phyloP scores from a whole-genome alignment of 345 rosid species.

The Brassica cretica region DNA sequence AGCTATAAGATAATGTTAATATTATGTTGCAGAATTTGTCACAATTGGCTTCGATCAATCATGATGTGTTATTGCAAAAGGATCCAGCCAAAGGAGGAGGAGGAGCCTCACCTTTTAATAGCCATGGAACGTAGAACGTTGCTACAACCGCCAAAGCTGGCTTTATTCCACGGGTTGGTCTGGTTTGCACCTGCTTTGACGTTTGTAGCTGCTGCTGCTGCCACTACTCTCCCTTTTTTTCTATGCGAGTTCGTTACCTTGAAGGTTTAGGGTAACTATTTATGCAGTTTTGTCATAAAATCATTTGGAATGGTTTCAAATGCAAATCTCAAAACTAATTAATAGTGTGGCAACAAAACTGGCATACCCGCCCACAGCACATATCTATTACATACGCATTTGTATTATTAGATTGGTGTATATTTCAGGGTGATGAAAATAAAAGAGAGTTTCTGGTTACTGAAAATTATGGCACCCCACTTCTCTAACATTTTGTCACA shows the following conservation, averaged over 20 bases:
- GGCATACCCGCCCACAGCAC: neutral
- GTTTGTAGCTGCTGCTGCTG: slow-evolving; percentile 36
- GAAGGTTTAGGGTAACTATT: slow-evolving; percentile 6
- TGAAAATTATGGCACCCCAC: neutral
- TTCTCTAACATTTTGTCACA: neutral
- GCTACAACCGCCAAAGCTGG: slow-evolving; percentile 35
- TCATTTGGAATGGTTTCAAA: slow-evolving; percentile 35
- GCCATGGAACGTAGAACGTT: slow-evolving; percentile 37
- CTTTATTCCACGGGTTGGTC: neutral
- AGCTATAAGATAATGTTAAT: neutral
- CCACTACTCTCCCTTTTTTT: neutral
- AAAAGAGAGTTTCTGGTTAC: slow-evolving; percentile 22
- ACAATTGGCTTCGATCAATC: slow-evolving; percentile 78
- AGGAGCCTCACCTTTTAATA: slow-evolving; percentile 50
- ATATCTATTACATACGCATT: slow-evolving; percentile 7
- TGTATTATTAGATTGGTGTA: slow-evolving; percentile 16
- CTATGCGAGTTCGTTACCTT: slow-evolving; percentile 25
- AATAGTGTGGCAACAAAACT: slow-evolving; percentile 10
- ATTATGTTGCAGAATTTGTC: slow-evolving; percentile 64
- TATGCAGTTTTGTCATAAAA: slow-evolving; percentile 16
- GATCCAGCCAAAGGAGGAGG: slow-evolving; percentile 51
- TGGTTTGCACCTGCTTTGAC: slow-evolving; percentile 28
- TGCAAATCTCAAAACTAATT: slow-evolving; percentile 8
- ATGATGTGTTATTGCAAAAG: slow-evolving; percentile 68
- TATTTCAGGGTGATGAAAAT: slow-evolving; percentile 25